These are phyloP conservation scores for Drosera spatulata DNA, from an alignment of 179 eudicot genomes.

Conservation along the genomic window DNA sequence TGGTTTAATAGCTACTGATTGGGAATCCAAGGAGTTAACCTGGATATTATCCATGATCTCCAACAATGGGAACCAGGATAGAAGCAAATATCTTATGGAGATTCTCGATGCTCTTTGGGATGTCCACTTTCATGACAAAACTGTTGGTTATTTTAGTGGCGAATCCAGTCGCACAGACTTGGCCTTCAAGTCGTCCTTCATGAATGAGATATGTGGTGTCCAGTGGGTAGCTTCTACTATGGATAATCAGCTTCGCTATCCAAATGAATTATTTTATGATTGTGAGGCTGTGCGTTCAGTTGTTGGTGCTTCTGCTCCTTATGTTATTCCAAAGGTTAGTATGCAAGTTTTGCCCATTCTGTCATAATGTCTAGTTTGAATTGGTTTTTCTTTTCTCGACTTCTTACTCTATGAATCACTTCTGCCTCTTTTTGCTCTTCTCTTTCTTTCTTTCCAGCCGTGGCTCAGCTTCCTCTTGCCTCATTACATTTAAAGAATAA, in stretches of 20 bases:
- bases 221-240: constrained; percentile 63
- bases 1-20: constrained; percentile 44
- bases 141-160: constrained; percentile 26
- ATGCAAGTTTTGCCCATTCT: not conserved
- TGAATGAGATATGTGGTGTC: constrained; percentile 33
- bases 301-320: constrained; percentile 68
- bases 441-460: not conserved
- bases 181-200: constrained; percentile 49
- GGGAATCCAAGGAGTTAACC: constrained; percentile 78
- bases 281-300: constrained; percentile 70
- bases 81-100: constrained; percentile 58
- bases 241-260: constrained; percentile 51
- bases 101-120: constrained; percentile 80
- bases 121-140: constrained; percentile 51
- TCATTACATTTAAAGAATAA: not conserved
- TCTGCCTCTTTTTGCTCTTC: no score
- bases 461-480: not conserved
- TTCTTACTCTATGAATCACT: not conserved
- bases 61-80: constrained; percentile 29
- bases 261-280: constrained; percentile 71
- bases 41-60: constrained; percentile 47
- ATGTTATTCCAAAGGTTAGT: constrained; percentile 84
- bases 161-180: constrained; percentile 25
- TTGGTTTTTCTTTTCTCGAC: constrained; percentile 6
- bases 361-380: not conserved